Evolutionary conservation across 208 protist genomes (phyloP), one percentile per base, ranked within the genome.

Genomic region (Trypanosoma avium): DNA sequence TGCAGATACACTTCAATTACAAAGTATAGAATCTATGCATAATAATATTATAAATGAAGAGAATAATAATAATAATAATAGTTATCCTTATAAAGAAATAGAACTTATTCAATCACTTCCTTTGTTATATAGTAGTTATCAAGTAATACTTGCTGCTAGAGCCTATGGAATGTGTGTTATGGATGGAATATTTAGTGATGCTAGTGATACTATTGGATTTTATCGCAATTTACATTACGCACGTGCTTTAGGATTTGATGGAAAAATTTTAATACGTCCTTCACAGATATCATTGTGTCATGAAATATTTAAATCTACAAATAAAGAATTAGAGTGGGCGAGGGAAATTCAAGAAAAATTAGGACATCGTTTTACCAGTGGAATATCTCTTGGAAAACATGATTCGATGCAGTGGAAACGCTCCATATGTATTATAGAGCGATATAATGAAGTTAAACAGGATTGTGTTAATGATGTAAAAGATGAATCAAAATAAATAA

Each of bases 111-210:
- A 60, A 5, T 67, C 67, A 12, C 74, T 88, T 22, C 84, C 82
- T 27, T 67, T 88, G 26, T 70, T 64, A 66, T 63, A 91, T 45
- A 73, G 74, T 35, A 73, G 63, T 9, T 57, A 55, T 53, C 84
- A 92, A 59, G 90, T 92, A 15, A 70, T 92, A 61, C 56, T 83
- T 12, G 73, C 72, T 2, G 86, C 90, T 4, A 70, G 87, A 8
- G 85, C 87, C 4, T 49, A 81, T 32, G 47, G 79, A 48, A 91
- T 96, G 81, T 72, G 77, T 32, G 74, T 87, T 30, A 48, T 96
- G 19, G 87, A 93, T 50, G 87, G 70, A 7, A 73, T 86, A 56
- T 93, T 87, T 74, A 86, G 83, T 63, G 76, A 94, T 68, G 77
- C 78, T 2, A 81, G 83, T 10, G 86, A 92, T 68, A 73, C 60